Percentiles rank a stretch among this genome's conserved stretches.
phyloP scores from a whole-genome alignment of 2,329 filamentous ascomycete species.

The Diplodia seriata region DNA sequence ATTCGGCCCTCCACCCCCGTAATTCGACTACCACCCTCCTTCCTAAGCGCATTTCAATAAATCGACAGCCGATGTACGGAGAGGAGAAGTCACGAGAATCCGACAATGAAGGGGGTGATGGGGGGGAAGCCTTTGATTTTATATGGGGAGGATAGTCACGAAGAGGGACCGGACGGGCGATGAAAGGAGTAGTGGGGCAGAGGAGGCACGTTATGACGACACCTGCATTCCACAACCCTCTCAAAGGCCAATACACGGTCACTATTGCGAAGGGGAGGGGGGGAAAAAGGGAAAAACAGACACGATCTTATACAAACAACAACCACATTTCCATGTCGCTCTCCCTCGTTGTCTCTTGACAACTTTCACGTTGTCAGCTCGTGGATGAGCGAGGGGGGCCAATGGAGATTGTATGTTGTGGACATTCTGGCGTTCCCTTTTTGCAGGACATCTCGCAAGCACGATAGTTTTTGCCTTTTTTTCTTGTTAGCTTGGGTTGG shows the following conservation, averaged over 20 bases:
- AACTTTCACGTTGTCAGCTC: not conserved
- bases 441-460: not conserved
- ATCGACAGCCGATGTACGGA: not conserved
- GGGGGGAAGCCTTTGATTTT: not conserved
- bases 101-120: not conserved
- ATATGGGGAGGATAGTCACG: not conserved
- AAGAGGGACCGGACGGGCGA: not conserved
- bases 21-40: not conserved
- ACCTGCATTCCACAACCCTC: not conserved
- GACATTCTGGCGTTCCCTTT: slow-evolving; percentile 19
- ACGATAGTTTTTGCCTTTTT: not conserved
- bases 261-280: not conserved
- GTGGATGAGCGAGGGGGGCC: not conserved
- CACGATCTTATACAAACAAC: slow-evolving; percentile 1
- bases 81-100: not conserved
- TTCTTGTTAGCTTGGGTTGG: slow-evolving; percentile 6
- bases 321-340: slow-evolving; percentile 1
- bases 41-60: not conserved
- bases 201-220: not conserved
- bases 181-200: not conserved
- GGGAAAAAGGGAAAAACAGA: not conserved
- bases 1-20: not conserved
- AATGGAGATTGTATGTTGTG: not conserved
- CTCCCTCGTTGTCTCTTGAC: not conserved
- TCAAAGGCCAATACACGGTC: not conserved